Evolutionary conservation across 495 filamentous ascomycete genomes (phyloP), one percentile per base, ranked within the genome.

Genomic region (Xylaria cubensis): DNA sequence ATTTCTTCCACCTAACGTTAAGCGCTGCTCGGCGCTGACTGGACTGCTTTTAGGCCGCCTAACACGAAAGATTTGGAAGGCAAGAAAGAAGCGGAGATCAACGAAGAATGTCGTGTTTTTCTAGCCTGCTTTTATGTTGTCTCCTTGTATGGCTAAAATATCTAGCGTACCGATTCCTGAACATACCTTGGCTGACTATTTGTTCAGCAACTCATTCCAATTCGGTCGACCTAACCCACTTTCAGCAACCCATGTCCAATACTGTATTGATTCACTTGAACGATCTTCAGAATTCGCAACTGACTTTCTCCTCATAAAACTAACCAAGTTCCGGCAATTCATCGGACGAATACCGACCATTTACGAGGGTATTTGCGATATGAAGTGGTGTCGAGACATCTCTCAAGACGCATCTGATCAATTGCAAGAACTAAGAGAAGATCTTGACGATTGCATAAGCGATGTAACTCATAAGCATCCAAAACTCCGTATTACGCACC

Each of bases 41-140:
- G 9, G 12, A 59, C 24, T 3, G 24, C 29, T 29, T 13, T 13
- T 36, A 71, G 69, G 19, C 61, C 46, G 9, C 4, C 69, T 24
- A 17, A 32, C 7, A 4, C 44, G 19, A 48, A 56, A 29, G 24
- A 44, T 32, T 17, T 12, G 7, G 36, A 51, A 55, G 19, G 17
- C 39, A 71, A 59, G 39, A 58, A 55, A 58, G 69, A 71, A 24
- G 32, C 46, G 2, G 36, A 65, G 34, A 79, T 73, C 12, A 75
- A 74, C 24, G 78, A 81, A 48, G 77, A 80, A 59, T 76, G 78
- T 32, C 72, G 80, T 12, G 72, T 74, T 4, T 80, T 78, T 64
- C 67, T 81, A 13, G 80, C 77, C 5, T 81, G 80, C 64, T 77
- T 78, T 58, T 81, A 78, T 51, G 64, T 81, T 44, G 66, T 79